Percentiles rank a stretch among this genome's conserved stretches.
Conservation (phyloP, 331 rosid species). For the Rhamnella rubrinervis region DNA sequence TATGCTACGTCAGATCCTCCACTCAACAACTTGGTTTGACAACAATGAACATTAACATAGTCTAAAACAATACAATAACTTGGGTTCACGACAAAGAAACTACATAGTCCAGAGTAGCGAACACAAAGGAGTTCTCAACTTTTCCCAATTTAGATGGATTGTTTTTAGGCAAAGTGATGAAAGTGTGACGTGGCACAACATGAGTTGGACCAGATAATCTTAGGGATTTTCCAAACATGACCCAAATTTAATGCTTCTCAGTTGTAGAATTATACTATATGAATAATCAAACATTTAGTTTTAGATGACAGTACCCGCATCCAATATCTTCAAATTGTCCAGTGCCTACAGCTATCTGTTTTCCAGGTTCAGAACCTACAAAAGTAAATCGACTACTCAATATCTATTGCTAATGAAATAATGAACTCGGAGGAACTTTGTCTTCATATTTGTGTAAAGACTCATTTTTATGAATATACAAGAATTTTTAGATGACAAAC, state of each 20-base stretch:
- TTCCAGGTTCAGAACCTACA: conserved; percentile 75
- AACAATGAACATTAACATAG: neutral
- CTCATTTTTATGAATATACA: neutral
- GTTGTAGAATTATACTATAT: neutral
- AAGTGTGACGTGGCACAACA: neutral
- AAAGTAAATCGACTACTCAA: conserved; percentile 18
- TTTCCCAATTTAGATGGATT: neutral
- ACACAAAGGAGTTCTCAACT: neutral
- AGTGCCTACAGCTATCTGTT: conserved; percentile 70
- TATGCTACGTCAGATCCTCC: conserved; percentile 6
- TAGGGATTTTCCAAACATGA: neutral
- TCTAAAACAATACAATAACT: too few relatives aligned
- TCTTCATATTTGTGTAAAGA: neutral
- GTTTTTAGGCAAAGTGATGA: neutral
- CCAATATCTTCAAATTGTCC: conserved; percentile 66
- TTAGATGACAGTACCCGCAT: conserved; percentile 59
- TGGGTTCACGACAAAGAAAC: neutral
- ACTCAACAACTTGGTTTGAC: conserved; percentile 6
- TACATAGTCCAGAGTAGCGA: neutral
- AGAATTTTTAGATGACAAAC: neutral
- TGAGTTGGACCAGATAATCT: neutral
- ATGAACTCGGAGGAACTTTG: neutral
- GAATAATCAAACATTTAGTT: conserved; percentile 4
- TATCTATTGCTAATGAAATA: neutral
- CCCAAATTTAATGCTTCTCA: neutral